Base-by-base conservation (phyloP, 2,329 filamentous ascomycete species). In the Trichoderma atroviride region DNA sequence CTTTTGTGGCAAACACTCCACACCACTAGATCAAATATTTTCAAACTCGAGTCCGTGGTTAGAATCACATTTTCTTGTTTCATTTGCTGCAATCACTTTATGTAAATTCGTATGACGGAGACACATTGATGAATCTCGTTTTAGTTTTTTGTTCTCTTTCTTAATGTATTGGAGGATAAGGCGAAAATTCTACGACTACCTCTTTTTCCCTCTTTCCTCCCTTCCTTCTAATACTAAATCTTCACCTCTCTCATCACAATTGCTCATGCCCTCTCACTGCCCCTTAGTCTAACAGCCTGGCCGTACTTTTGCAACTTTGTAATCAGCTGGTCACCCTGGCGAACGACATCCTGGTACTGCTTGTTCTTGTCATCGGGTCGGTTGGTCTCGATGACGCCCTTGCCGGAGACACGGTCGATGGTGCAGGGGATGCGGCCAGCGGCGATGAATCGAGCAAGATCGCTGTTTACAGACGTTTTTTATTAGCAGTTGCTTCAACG, bases 281-380 rank as follows among this genome's bases (percentile, higher is more conserved):
- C 96, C 76, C 96, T 89, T 82, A 99, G 85, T 78, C 96, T 89
- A 73, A 99, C 96, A 2, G 96, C 92, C 82, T 99, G 96, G 56
- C 96, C 96, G 81, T 99, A 99, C 86, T 99, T 99, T 84, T 99
- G 96, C 75, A 99, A 85, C 87, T 99, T 99, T 70, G 96, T 99
- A 79, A 99, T 98, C 72, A 99, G 87, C 82, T 97, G 92, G 81
- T 99, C 96, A 37, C 96, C 96, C 80, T 98, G 96, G 84, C 96
- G 96, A 71, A 99, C 94, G 47, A 98, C 94, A 76, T 99, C 96
- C 76, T 94, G 92, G 82, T 99, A 99, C 84, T 99, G 96, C 87
- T 97, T 97, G 87, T 98, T 98, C 90, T 99, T 99, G 84, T 97
- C 94, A 79, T 98, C 96, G 10, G 95, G 94, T 67, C 96, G 88